A percentile compares a stretch with the other conserved stretches of the same genome.
Evolutionary conservation across 208 protist species (phyloP).

Genomic region (Leptomonas seymouri): DNA sequence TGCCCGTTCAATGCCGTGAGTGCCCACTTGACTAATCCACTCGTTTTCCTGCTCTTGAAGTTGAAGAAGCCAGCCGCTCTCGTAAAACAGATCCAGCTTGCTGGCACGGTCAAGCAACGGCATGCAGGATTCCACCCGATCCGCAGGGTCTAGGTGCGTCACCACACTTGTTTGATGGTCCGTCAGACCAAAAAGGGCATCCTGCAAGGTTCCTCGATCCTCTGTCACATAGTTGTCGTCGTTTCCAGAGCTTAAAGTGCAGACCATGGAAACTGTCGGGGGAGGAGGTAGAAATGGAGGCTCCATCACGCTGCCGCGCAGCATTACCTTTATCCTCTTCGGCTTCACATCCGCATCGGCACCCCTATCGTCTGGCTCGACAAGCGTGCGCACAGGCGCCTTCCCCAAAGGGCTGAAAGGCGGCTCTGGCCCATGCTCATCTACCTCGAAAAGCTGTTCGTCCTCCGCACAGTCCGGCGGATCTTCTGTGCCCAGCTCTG

Average conservation of each 20-base stretch:
- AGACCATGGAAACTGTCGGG: conserved; percentile 32
- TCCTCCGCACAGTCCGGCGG: background rate
- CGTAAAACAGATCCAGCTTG: conserved; percentile 39
- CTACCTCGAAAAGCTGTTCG: conserved; percentile 4
- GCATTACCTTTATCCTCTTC: background rate
- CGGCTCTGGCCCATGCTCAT: background rate
- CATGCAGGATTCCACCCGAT: conserved; percentile 44
- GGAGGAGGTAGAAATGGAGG: conserved; percentile 1
- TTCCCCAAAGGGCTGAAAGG: background rate
- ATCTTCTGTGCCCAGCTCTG: background rate
- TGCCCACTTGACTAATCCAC: background rate
- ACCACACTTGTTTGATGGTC: conserved; percentile 43
- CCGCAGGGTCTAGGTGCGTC: conserved; percentile 36
- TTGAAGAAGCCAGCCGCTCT: conserved; percentile 44
- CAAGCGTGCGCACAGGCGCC: background rate
- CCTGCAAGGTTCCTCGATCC: background rate
- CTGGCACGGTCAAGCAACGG: conserved; percentile 41
- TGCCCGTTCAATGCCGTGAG: background rate
- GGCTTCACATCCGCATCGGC: background rate
- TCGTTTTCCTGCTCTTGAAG: conserved; percentile 22
- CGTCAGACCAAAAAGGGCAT: conserved; percentile 49
- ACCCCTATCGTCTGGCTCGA: background rate
- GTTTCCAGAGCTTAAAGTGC: background rate
- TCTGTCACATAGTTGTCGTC: background rate
- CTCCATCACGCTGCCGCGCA: background rate